Percentiles rank a stretch among this genome's conserved stretches.
Conservation (phyloP, 1,284 basidiomycete genomes). For the Caloboletus firmus region DNA sequence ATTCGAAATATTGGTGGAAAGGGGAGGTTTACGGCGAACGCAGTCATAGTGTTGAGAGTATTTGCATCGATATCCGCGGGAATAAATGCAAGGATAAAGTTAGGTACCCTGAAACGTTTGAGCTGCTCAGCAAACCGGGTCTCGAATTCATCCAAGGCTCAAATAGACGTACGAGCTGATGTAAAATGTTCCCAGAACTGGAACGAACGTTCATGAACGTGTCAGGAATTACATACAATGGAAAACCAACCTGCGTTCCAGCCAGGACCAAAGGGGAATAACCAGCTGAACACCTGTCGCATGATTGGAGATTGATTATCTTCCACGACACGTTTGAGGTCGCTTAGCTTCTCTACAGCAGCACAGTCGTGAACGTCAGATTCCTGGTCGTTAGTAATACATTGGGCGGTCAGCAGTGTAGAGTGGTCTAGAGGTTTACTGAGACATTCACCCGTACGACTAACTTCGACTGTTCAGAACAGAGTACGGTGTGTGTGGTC, state of each 20-base stretch:
- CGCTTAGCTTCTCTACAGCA: constrained; percentile 56
- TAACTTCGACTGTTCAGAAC: constrained; percentile 25
- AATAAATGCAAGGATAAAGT: constrained; percentile 89
- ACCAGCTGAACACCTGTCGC: constrained; percentile 71
- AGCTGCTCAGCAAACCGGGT: constrained; percentile 17
- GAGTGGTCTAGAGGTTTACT: not conserved
- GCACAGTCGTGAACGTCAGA: constrained; percentile 51
- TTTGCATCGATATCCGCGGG: constrained; percentile 79
- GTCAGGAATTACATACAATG: constrained; percentile 5
- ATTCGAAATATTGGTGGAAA: constrained; percentile 16
- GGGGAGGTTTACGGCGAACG: constrained; percentile 64
- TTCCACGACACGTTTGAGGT: constrained; percentile 60
- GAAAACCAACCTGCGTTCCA: constrained; percentile 69
- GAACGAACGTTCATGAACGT: constrained; percentile 27
- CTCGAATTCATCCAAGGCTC: constrained; percentile 15
- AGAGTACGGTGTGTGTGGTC: constrained; percentile 19
- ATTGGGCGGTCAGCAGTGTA: constrained; percentile 9
- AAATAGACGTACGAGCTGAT: constrained; percentile 77
- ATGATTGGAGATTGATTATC: constrained; percentile 67
- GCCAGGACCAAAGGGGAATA: constrained; percentile 85
- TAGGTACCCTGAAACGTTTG: constrained; percentile 65
- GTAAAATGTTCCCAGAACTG: constrained; percentile 86
- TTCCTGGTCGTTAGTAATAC: constrained; percentile 38
- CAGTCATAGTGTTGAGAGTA: constrained; percentile 89
- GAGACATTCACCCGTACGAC: constrained; percentile 32